Percentiles rank a stretch among this genome's conserved stretches.
phyloP scores from a whole-genome alignment of 2,329 filamentous ascomycete species.

The Trichophyton simii region DNA sequence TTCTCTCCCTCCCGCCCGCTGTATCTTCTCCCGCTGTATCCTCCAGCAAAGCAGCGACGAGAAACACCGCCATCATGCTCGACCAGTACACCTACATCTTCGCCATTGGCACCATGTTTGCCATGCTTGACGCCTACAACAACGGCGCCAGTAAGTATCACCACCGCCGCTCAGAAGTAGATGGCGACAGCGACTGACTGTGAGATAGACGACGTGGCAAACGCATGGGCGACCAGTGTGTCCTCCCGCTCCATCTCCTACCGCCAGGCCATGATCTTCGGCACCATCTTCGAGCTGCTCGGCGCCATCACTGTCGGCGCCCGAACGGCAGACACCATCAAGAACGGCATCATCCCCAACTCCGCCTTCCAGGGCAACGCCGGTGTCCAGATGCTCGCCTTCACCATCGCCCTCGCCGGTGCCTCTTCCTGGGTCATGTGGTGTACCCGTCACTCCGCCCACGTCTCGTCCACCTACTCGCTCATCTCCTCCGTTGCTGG shows the following conservation, averaged over 20 bases:
- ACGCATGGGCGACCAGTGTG: conserved; percentile 69
- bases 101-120: conserved; percentile 63
- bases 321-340: conserved; percentile 63
- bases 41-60: not conserved
- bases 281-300: conserved; percentile 54
- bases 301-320: conserved; percentile 56
- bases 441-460: conserved; percentile 61
- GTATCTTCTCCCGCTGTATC: not conserved
- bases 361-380: conserved; percentile 47
- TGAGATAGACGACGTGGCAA: conserved; percentile 62
- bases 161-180: no score
- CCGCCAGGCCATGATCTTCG: conserved; percentile 54
- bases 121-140: conserved; percentile 65
- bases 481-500: conserved; percentile 57
- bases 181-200: not conserved
- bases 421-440: conserved; percentile 67
- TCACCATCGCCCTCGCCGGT: conserved; percentile 51
- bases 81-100: conserved; percentile 58
- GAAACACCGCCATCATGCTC: conserved; percentile 40
- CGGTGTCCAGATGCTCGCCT: conserved; percentile 56
- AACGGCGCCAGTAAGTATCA: conserved; percentile 58
- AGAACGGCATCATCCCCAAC: conserved; percentile 60
- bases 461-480: conserved; percentile 61
- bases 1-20: not conserved
- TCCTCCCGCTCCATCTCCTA: conserved; percentile 66